Evolutionary conservation across 495 filamentous ascomycete genomes (phyloP).

Genomic region (Podospora anserina): DNA sequence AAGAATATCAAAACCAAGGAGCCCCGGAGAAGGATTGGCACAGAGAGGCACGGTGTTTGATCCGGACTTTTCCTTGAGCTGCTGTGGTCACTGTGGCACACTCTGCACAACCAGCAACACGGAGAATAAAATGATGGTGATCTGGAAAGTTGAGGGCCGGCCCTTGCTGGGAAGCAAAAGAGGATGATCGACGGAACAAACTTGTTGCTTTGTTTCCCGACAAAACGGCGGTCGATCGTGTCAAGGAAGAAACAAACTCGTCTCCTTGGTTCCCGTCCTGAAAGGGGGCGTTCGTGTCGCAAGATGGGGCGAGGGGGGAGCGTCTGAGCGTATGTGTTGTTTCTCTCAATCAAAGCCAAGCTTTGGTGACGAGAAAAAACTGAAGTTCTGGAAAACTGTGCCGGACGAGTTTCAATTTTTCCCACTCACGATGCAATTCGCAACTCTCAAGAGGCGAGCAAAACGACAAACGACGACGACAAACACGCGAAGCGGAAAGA

Average conservation of each 20-base stretch:
- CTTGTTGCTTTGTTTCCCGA: constrained; percentile 23
- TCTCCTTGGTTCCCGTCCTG: constrained; percentile 21
- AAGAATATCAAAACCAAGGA: not conserved
- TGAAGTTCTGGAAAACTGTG: not conserved
- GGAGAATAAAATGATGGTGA: constrained; percentile 10
- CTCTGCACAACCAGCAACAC: not conserved
- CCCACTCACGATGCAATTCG: constrained; percentile 4
- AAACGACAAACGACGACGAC: constrained; percentile 7
- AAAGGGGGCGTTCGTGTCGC: constrained; percentile 30
- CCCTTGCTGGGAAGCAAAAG: constrained; percentile 22
- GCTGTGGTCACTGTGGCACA: not conserved
- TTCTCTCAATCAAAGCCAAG: not conserved
- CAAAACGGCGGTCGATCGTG: constrained; percentile 27
- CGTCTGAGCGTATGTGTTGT: constrained; percentile 2
- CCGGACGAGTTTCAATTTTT: not conserved
- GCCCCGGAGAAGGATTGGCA: not conserved
- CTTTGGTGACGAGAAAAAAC: not conserved
- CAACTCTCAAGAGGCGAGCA: constrained; percentile 14
- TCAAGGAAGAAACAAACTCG: constrained; percentile 27
- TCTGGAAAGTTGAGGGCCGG: constrained; percentile 34
- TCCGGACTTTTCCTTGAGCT: not conserved
- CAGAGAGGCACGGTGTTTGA: constrained; percentile 6
- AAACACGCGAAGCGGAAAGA: constrained; percentile 4
- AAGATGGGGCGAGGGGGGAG: constrained; percentile 26
- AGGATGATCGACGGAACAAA: constrained; percentile 34